These are phyloP conservation scores for Diaporthe vaccinii DNA, from an alignment of 2,329 filamentous ascomycete species.

Conservation along the genomic window DNA sequence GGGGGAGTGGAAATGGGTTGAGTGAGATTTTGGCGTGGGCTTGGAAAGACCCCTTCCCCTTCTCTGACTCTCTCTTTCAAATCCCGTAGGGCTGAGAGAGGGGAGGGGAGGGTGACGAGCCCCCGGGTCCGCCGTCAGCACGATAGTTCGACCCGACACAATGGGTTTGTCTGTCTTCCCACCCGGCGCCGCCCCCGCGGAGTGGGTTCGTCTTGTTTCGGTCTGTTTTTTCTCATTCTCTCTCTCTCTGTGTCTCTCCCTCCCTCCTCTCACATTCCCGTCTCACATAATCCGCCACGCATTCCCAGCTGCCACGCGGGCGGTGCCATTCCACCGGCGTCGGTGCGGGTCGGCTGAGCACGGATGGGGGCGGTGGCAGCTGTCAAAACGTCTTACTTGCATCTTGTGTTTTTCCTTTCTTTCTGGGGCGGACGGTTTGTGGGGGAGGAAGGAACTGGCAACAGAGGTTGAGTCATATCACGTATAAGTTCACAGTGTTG, in stretches of 20 bases:
- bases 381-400: constrained; percentile 14
- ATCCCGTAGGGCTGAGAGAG: constrained; percentile 18
- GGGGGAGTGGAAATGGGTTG: no score
- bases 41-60: not conserved
- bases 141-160: constrained; percentile 19
- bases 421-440: no score
- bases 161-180: constrained; percentile 4
- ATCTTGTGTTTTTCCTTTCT: not conserved
- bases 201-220: not conserved
- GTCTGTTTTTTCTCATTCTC: not conserved
- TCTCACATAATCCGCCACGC: constrained; percentile 30
- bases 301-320: not conserved
- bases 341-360: not conserved
- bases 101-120: constrained; percentile 1
- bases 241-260: not conserved
- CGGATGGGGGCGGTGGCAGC: not conserved
- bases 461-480: not conserved
- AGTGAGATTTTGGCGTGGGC: constrained; percentile 11
- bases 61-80: no score
- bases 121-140: constrained; percentile 30
- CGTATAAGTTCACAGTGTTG: constrained; percentile 1
- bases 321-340: not conserved
- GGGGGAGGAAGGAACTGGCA: not conserved
- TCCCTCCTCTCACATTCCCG: not conserved
- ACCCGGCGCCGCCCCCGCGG: not conserved